Percentiles rank a stretch among this genome's conserved stretches.
Conservation (phyloP, 2,329 filamentous ascomycete genomes). For the Venturia pyrina region DNA sequence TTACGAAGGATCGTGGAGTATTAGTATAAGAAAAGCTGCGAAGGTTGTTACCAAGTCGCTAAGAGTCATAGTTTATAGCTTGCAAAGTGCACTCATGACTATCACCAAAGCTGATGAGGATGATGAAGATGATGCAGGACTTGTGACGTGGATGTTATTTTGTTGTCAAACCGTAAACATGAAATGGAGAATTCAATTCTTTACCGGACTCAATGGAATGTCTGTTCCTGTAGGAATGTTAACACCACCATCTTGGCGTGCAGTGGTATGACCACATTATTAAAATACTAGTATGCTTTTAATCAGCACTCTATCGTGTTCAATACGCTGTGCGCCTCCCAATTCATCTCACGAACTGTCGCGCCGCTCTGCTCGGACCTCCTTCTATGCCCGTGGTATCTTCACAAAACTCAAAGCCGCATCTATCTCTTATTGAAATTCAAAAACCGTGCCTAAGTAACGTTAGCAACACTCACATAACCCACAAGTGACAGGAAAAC, state of each 20-base stretch:
- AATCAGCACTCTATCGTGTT: background rate
- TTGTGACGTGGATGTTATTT: background rate
- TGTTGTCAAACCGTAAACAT: background rate
- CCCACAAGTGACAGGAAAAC: slow-evolving; percentile 17
- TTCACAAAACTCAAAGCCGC: background rate
- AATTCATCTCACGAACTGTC: background rate
- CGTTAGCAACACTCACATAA: slow-evolving; percentile 14
- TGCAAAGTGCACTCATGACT: background rate
- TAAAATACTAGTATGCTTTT: background rate
- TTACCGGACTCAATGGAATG: background rate
- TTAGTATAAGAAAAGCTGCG: background rate
- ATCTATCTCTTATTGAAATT: slow-evolving; percentile 31
- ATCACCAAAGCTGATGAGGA: background rate
- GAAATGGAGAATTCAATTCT: background rate
- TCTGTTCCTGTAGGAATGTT: background rate
- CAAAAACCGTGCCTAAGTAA: slow-evolving; percentile 27
- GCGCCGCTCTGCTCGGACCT: background rate
- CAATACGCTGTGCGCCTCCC: background rate
- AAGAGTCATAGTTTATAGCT: background rate
- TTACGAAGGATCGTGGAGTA: background rate
- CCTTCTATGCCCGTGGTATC: background rate
- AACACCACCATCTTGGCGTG: background rate
- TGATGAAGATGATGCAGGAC: background rate
- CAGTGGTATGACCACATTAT: background rate
- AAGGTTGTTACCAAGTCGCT: background rate